Conservation (phyloP, 1,284 basidiomycete genomes). For the Stygiomarasmius scandens region DNA sequence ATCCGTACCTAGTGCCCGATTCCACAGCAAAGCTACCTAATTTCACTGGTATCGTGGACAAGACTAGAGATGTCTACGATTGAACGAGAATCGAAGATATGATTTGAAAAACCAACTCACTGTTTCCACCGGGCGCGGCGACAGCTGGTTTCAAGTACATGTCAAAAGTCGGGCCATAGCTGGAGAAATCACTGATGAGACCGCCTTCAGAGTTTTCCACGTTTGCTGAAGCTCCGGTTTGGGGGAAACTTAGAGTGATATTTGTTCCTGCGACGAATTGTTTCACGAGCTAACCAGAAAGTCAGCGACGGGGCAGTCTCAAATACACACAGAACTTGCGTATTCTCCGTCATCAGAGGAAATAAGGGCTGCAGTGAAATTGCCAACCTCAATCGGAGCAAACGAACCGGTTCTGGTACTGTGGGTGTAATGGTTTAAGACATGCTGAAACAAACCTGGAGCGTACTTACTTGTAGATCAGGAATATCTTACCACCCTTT, state of each 20-base stretch:
- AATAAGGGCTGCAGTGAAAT: conserved; percentile 25
- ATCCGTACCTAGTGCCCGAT: too few species aligned
- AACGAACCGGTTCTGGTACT: conserved; percentile 38
- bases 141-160: conserved; percentile 20
- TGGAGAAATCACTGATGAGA: conserved; percentile 17
- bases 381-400: conserved; percentile 28
- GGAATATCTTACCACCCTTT: conserved; percentile 34
- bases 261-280: conserved; percentile 18
- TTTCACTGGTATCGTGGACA: conserved; percentile 46
- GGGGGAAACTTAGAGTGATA: conserved; percentile 43
- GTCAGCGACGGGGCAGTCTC: too few species aligned
- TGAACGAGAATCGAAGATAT: conserved; percentile 43
- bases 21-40: too few species aligned
- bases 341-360: conserved; percentile 12
- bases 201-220: conserved; percentile 40
- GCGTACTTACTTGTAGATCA: conserved; percentile 41
- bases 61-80: conserved; percentile 40
- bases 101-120: too few species aligned
- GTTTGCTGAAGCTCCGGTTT: conserved; percentile 26
- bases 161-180: too few species aligned
- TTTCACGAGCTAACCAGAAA: too few species aligned
- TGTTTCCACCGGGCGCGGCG: conserved; percentile 19
- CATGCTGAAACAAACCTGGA: not conserved
- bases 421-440: not conserved
- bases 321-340: too few species aligned